Conservation (phyloP, 257 asterid genomes). For the Cinchona pubescens region DNA sequence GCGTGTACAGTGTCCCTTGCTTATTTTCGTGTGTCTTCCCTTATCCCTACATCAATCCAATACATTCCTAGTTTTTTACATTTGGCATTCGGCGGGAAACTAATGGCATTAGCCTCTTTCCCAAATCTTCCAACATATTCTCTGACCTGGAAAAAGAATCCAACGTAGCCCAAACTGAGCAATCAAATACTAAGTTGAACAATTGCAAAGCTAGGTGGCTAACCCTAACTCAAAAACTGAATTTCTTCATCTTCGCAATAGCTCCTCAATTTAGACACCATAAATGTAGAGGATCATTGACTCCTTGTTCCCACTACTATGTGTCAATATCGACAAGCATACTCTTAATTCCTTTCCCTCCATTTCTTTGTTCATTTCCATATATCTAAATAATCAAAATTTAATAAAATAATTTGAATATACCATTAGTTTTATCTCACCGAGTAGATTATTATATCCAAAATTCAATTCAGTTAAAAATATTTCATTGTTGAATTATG, state of each 20-base stretch:
- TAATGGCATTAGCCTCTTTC: background rate
- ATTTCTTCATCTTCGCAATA: background rate
- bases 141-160: background rate
- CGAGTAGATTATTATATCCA: no score
- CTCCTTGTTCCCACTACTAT: no score
- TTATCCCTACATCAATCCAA: constrained; percentile 10
- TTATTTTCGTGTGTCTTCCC: constrained; percentile 10
- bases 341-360: no score
- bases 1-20: constrained; percentile 27
- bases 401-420: no score
- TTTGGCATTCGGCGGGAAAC: background rate
- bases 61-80: background rate
- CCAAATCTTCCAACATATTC: background rate
- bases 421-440: no score
- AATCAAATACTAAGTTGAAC: background rate
- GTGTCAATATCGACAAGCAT: no score
- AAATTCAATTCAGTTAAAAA: no score
- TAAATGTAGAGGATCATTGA: no score
- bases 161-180: background rate
- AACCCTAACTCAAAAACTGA: background rate
- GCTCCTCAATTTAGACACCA: no score
- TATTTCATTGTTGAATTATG: no score
- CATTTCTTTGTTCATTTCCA: no score
- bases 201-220: background rate
- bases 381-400: no score